Evolutionary conservation across 257 asterid genomes (phyloP), one percentile per base, ranked within the genome.

Genomic region (Jacaranda copaia): DNA sequence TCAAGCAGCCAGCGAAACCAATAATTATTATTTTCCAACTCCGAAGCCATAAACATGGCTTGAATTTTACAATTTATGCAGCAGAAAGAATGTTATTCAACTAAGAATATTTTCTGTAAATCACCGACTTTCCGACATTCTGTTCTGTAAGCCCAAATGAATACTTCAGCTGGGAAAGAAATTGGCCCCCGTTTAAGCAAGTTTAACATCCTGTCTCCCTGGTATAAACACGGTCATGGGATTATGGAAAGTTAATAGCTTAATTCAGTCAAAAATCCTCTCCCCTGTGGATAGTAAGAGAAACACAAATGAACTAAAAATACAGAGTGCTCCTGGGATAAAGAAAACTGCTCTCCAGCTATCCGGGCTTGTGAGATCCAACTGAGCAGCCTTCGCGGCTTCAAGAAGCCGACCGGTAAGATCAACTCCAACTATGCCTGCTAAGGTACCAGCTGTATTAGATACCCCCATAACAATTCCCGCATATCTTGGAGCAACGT

Each of bases 381-480:
- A 32, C 69, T 84, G 70, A 46, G 94, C 90, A 10, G 83, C 78
- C 83, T 92, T 90, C 32, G 98, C 98, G 12, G 95, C 86, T 83
- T 94, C 97, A 5, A 94, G 95, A 57, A 94, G 93, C 36, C 94
- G 88, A 40, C 98, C 98, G 4, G 98, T 94, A 5, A 94, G 93
- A 81, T 85, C 93, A 32, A 94, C 98, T 62, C 98, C 98, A 43
- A 94, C 89, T 5, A 94, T 87, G 48, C 98, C 98, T 16, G 98
- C 98, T 63, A 94, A 78, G 3, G 98, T 92, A 8, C 98, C 98
- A 1, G 98, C 98, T 10, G 98, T 92, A 83, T 94, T 94, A 14
- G 98, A 94, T 43, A 94, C 89, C 79, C 98, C 98, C 98, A 94
- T 94, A 8, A 94, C 89, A 48, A 94, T 92, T 59, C 98, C 98